Percentiles rank a stretch among this genome's conserved stretches.
Evolutionary conservation across 2,329 filamentous ascomycete species (phyloP).

Genomic region (Penicillium brevicompactum): DNA sequence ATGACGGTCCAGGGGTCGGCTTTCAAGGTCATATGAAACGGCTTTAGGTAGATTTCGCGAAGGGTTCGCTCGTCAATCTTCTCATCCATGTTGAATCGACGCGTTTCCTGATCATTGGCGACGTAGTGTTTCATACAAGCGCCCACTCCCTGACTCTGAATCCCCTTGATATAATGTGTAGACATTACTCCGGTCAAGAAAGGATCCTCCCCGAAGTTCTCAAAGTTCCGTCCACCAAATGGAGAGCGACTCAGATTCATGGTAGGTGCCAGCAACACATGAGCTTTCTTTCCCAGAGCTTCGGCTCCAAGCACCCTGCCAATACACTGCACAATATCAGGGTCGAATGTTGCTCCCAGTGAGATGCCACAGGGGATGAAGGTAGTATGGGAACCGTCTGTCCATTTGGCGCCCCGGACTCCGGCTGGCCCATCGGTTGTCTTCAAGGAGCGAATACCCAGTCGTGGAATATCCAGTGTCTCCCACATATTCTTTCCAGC

Average conservation of each 20-base stretch:
- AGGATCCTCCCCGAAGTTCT: conserved; percentile 31
- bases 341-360: conserved; percentile 62
- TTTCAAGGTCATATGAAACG: conserved; percentile 60
- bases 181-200: conserved; percentile 26
- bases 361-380: conserved; percentile 63
- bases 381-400: conserved; percentile 63
- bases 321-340: conserved; percentile 54
- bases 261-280: conserved; percentile 62
- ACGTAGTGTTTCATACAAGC: conserved; percentile 69
- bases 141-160: conserved; percentile 69
- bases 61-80: conserved; percentile 50
- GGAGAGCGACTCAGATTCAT: conserved; percentile 65
- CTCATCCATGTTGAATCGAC: conserved; percentile 32
- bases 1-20: conserved; percentile 56
- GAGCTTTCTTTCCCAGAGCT: conserved; percentile 60
- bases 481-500: conserved; percentile 53
- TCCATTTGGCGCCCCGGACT: conserved; percentile 68
- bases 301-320: conserved; percentile 70
- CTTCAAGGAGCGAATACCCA: conserved; percentile 65
- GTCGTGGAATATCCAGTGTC: conserved; percentile 61
- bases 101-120: conserved; percentile 38
- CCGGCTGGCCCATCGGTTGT: conserved; percentile 72
- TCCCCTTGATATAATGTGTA: conserved; percentile 56
- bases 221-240: conserved; percentile 30
- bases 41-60: conserved; percentile 60